phyloP scores from a whole-genome alignment of 2,329 filamentous ascomycete genomes.

The Fusarium drepaniforme region DNA sequence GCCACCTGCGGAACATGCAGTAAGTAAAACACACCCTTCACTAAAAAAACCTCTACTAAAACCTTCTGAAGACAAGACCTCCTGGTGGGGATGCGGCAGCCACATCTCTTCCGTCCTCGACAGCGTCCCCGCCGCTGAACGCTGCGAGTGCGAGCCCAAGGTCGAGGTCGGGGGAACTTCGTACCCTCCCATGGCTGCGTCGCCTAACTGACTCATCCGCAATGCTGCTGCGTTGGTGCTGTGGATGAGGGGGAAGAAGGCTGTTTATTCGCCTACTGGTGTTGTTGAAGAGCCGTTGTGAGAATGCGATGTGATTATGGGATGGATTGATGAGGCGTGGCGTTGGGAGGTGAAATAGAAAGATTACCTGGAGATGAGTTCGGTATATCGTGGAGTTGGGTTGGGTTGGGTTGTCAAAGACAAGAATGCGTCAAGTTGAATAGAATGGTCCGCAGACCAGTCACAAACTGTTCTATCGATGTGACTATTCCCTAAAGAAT shows the following conservation, averaged over 20 bases:
- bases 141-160: conserved; percentile 75
- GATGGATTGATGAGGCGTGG: not conserved
- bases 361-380: not conserved
- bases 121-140: conserved; percentile 65
- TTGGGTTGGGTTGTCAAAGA: not conserved
- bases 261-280: conserved; percentile 45
- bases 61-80: conserved; percentile 44
- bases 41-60: too few relatives aligned
- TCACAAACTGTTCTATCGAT: not conserved
- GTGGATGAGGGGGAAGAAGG: conserved; percentile 45
- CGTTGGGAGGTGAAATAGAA: conserved; percentile 8
- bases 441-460: not conserved
- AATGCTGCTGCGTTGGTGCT: conserved; percentile 45
- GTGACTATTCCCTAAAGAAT: not conserved
- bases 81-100: conserved; percentile 75
- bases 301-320: conserved; percentile 6
- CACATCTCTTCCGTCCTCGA: conserved; percentile 74
- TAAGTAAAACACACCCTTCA: conserved; percentile 54
- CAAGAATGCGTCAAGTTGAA: not conserved
- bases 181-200: conserved; percentile 73
- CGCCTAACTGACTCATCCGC: conserved; percentile 54
- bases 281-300: conserved; percentile 47
- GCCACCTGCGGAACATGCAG: conserved; percentile 72
- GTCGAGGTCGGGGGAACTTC: conserved; percentile 70
- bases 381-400: not conserved